Evolutionary conservation across 23 red algal genomes (phyloP).

Genomic region (Gracilaria gracilis): DNA sequence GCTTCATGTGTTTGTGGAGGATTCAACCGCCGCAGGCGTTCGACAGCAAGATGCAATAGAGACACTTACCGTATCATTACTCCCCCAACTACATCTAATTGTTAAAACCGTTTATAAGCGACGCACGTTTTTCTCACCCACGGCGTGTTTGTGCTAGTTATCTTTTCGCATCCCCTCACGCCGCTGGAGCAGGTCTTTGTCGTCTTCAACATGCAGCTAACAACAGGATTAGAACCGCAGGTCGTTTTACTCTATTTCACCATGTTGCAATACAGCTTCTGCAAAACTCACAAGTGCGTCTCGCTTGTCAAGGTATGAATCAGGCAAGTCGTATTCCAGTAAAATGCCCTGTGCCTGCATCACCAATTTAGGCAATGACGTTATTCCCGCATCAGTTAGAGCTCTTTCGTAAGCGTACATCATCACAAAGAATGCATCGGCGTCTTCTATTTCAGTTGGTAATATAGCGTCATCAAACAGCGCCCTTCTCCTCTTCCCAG

Average conservation of each 20-base stretch:
- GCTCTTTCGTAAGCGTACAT: constrained; percentile 41
- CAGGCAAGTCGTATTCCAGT: constrained; percentile 25
- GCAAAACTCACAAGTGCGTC: constrained; percentile 45
- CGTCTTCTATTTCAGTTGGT: constrained; percentile 69
- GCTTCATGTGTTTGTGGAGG: constrained; percentile 77
- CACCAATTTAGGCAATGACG: constrained; percentile 1
- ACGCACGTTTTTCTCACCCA: not conserved
- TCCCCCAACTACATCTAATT: constrained; percentile 11
- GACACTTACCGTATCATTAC: too few species aligned
- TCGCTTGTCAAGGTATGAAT: constrained; percentile 71
- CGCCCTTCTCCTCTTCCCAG: constrained; percentile 43
- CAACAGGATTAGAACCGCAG: not conserved
- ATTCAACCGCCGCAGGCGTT: constrained; percentile 82
- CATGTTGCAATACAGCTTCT: constrained; percentile 48
- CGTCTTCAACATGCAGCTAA: not conserved
- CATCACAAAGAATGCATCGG: constrained; percentile 46
- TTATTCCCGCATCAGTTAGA: constrained; percentile 21
- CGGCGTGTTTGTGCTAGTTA: not conserved
- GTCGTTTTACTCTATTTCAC: constrained; percentile 45
- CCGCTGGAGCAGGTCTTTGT: not conserved
- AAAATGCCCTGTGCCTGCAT: constrained; percentile 41
- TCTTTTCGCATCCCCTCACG: too few species aligned
- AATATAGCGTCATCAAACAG: constrained; percentile 31
- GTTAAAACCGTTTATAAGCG: constrained; percentile 13
- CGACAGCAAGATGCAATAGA: constrained; percentile 82